Conservation (phyloP, 257 asterid genomes). For the Ehretia macrophylla region DNA sequence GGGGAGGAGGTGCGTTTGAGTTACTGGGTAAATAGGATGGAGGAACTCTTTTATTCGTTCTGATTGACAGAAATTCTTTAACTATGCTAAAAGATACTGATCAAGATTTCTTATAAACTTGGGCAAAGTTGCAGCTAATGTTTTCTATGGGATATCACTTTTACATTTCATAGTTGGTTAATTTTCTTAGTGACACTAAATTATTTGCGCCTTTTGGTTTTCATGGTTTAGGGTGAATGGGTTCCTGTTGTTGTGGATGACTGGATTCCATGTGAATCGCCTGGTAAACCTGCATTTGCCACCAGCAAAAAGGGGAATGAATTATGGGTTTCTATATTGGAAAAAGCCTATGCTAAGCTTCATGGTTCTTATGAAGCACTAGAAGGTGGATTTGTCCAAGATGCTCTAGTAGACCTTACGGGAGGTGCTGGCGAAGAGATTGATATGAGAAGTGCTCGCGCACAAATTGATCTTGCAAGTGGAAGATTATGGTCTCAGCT, state of each 20-base stretch:
- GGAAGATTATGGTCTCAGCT: slow-evolving; percentile 98
- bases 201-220: neutral
- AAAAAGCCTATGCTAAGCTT: slow-evolving; percentile 98
- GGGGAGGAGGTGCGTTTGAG: too few species aligned
- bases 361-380: slow-evolving; percentile 98
- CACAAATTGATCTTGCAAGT: slow-evolving; percentile 97
- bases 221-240: slow-evolving; percentile 83
- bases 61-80: too few species aligned
- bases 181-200: neutral
- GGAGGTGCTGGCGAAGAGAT: slow-evolving; percentile 99
- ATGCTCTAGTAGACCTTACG: slow-evolving; percentile 97
- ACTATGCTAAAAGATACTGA: too few species aligned
- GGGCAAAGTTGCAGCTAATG: too few species aligned
- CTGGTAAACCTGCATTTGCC: slow-evolving; percentile 98
- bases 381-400: slow-evolving; percentile 99
- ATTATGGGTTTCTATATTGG: slow-evolving; percentile 87
- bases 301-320: slow-evolving; percentile 92
- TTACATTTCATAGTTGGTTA: neutral
- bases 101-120: too few species aligned
- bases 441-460: slow-evolving; percentile 96
- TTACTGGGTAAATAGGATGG: too few species aligned
- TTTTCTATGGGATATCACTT: neutral
- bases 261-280: slow-evolving; percentile 99
- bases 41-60: too few species aligned
- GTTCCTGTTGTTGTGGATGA: slow-evolving; percentile 98